Percentiles rank a stretch among this genome's conserved stretches.
These are phyloP conservation scores for Emmonsiellopsis sp. DNA, from an alignment of 2,329 filamentous ascomycete species.

Conservation along the genomic window DNA sequence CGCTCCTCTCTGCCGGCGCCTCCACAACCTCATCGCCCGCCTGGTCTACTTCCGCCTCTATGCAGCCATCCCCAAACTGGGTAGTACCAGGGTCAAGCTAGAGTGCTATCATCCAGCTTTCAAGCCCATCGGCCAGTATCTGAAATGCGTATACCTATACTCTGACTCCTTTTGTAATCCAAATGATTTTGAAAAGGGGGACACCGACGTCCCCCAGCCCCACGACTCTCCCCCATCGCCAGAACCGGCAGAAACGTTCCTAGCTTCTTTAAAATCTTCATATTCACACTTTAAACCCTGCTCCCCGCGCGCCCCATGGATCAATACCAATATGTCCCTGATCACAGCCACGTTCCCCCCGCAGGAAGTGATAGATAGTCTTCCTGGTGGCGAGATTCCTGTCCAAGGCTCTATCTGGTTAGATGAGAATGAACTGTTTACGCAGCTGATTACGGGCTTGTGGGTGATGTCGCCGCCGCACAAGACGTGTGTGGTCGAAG, in stretches of 20 bases:
- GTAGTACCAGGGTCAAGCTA: constrained; percentile 56
- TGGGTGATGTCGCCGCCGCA: neutral
- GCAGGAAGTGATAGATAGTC: neutral
- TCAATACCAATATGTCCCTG: neutral
- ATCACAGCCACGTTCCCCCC: neutral
- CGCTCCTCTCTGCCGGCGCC: constrained; percentile 50
- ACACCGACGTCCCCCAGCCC: neutral
- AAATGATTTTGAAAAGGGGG: too few relatives aligned
- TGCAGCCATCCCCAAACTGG: constrained; percentile 43
- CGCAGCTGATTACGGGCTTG: constrained; percentile 37
- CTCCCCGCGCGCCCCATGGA: neutral
- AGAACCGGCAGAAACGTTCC: neutral
- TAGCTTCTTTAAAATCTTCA: neutral
- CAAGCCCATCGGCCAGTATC: constrained; percentile 58
- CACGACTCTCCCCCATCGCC: neutral
- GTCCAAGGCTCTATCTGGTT: constrained; percentile 42
- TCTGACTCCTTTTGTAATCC: constrained; percentile 47
- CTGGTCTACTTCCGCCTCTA: constrained; percentile 57
- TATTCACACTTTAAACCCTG: neutral
- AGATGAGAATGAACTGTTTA: constrained; percentile 62
- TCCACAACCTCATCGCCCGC: constrained; percentile 53
- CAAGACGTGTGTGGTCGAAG: constrained; percentile 52
- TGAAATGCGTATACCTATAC: constrained; percentile 58
- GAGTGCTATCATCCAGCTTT: constrained; percentile 69
- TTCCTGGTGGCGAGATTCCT: neutral